phyloP scores from a whole-genome alignment of 345 rosid genomes.

The Jatropha curcas region DNA sequence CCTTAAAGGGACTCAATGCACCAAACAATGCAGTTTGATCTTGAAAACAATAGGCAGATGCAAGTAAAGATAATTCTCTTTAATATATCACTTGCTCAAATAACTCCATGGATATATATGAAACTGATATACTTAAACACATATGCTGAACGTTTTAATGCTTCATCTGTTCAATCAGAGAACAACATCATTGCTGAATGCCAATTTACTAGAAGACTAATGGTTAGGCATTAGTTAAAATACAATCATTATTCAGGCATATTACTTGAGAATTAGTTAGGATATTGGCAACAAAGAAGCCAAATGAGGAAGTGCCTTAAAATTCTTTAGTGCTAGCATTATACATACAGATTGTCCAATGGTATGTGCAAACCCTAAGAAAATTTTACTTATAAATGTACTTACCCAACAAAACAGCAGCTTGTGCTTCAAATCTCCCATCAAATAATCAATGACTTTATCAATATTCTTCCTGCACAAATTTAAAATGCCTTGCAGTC shows the following conservation, averaged over 20 bases:
- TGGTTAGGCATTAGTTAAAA: background rate
- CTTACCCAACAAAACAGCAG: constrained; percentile 88
- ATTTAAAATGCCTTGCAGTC: constrained; percentile 1
- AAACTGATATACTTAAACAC: too few relatives aligned
- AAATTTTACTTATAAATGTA: background rate
- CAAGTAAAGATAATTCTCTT: background rate
- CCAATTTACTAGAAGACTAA: background rate
- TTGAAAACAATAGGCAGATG: background rate
- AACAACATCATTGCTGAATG: too few relatives aligned
- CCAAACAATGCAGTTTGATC: background rate
- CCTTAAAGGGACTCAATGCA: background rate
- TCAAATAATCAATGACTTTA: constrained; percentile 53
- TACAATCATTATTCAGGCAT: background rate
- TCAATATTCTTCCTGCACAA: constrained; percentile 60
- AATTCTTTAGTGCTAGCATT: background rate
- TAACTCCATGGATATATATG: too few relatives aligned
- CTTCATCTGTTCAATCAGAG: background rate
- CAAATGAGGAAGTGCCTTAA: background rate
- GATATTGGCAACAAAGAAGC: background rate
- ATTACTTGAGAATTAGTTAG: background rate
- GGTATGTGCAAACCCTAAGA: background rate
- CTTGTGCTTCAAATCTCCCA: constrained; percentile 74
- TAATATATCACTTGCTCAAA: background rate
- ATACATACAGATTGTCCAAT: background rate
- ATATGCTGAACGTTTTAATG: background rate